Evolutionary conservation across 1,284 basidiomycete species (phyloP).

Genomic region (Trichosporon sp.): DNA sequence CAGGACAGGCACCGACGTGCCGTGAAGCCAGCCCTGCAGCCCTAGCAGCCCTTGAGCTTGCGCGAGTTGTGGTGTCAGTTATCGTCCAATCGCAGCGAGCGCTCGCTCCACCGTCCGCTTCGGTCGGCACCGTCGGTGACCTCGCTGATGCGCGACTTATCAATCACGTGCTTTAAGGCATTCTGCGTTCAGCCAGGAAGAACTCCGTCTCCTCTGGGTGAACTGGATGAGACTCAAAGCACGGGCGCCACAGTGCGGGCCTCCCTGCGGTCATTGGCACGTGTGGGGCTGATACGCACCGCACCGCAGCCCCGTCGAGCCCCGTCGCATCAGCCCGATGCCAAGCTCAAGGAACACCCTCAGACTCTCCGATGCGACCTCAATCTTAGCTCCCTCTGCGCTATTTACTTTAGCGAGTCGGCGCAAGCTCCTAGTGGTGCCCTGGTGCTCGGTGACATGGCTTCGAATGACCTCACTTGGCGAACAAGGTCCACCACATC

Average conservation of each 20-base stretch:
- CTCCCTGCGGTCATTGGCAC: neutral
- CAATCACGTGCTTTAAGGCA: neutral
- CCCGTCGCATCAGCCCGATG: neutral
- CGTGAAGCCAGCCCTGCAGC: neutral
- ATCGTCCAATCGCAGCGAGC: neutral
- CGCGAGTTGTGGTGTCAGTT: neutral
- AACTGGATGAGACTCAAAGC: neutral
- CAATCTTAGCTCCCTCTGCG: too few relatives aligned
- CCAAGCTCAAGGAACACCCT: neutral
- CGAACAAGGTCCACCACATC: too few relatives aligned
- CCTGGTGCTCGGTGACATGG: neutral
- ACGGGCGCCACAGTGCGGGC: neutral
- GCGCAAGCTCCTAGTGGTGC: too few relatives aligned
- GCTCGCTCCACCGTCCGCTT: neutral
- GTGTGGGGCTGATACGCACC: neutral
- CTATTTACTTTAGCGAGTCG: too few relatives aligned
- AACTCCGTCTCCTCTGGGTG: neutral
- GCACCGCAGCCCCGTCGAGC: too few relatives aligned
- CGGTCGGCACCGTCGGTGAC: neutral
- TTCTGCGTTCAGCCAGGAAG: neutral
- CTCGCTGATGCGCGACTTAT: too few relatives aligned
- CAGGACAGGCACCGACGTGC: neutral
- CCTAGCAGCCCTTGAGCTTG: neutral
- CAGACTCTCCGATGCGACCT: neutral
- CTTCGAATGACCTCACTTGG: neutral